Percentiles rank a stretch among this genome's conserved stretches.
Evolutionary conservation across 1,139 yeast species (phyloP).

Genomic region (Wickerhamiella infanticola): DNA sequence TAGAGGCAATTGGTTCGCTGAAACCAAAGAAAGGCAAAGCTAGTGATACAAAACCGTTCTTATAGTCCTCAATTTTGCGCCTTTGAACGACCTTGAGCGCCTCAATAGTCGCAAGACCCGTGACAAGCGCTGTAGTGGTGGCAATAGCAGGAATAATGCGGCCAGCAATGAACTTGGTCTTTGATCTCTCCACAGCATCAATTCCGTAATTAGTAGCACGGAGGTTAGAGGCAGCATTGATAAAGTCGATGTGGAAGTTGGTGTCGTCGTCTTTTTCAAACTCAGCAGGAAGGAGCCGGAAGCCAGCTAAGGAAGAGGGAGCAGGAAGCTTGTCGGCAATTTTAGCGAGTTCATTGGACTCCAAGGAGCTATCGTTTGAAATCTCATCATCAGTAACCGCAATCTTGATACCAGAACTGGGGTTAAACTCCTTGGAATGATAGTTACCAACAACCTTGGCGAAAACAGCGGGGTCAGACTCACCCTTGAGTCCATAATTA

Average conservation of each 20-base stretch:
- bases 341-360: constrained; percentile 32
- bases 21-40: constrained; percentile 96
- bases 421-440: constrained; percentile 51
- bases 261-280: constrained; percentile 97
- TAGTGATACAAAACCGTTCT: constrained; percentile 84
- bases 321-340: constrained; percentile 72
- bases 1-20: constrained; percentile 85
- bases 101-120: constrained; percentile 88
- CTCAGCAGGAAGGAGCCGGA: constrained; percentile 70
- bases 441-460: constrained; percentile 35
- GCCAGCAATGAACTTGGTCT: constrained; percentile 69
- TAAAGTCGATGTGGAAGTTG: constrained; percentile 91
- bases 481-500: constrained; percentile 63
- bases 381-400: constrained; percentile 74
- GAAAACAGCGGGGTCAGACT: constrained; percentile 30
- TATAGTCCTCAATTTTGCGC: constrained; percentile 67
- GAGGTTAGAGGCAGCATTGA: constrained; percentile 91
- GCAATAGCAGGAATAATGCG: constrained; percentile 98
- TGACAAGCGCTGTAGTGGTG: constrained; percentile 90
- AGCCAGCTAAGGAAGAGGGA: constrained; percentile 80
- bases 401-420: constrained; percentile 62
- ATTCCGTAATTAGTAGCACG: constrained; percentile 87
- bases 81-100: constrained; percentile 74
- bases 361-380: constrained; percentile 46
- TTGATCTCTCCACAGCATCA: constrained; percentile 39